Base-by-base conservation (phyloP, 257 asterid genomes). In the Solanum pinnatisectum region DNA sequence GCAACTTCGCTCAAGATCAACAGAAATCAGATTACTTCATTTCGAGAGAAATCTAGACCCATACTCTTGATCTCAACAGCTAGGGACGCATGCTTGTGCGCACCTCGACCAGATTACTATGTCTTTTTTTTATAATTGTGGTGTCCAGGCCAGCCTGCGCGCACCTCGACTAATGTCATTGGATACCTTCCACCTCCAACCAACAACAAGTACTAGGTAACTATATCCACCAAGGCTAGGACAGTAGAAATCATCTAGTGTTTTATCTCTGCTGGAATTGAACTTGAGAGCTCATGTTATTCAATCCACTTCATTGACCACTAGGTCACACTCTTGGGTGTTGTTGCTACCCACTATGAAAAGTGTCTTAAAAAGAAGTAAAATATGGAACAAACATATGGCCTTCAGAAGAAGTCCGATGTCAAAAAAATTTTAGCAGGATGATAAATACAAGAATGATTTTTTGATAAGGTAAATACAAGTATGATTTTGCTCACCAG, bases 401-500 rank as follows among this genome's bases (percentile, higher is more conserved):
- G 65, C 9, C 39, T 25, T 78, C 18, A 16, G 10, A 44, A 44
- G 67, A 44, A 79, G 40, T 44, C 16, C 16, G 30, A 27, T 27
- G 40, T 35, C 39, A 22, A 60, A 49, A 23, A 13, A 35, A 27
- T 36, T 8, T 85, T 13, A 76, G 7, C 67, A 86, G 85, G 44
- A 30, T 18, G 35, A 37, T 16, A 81, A 79, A 27, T 46, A 81
- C 39, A 42, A 72, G 86, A 60, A 52, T 46, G 65, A 87, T 78
- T 71, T 39, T 85, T 32, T 71, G 77, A 30, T 16, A 71, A 32
- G 15, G 79, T 20, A 35, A 46, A 81, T 27, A 46, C 30, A 46
- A 72, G 87, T 39, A 56, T 63, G 46, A 87, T 79, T 77, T 40
- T 85, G 88, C 92, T 89, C 90, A 97, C 99, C 99, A 97, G 91